Percentiles rank a stretch among this genome's conserved stretches.
Conservation (phyloP, 1,139 yeast genomes). For the Protomyces gravidus region DNA sequence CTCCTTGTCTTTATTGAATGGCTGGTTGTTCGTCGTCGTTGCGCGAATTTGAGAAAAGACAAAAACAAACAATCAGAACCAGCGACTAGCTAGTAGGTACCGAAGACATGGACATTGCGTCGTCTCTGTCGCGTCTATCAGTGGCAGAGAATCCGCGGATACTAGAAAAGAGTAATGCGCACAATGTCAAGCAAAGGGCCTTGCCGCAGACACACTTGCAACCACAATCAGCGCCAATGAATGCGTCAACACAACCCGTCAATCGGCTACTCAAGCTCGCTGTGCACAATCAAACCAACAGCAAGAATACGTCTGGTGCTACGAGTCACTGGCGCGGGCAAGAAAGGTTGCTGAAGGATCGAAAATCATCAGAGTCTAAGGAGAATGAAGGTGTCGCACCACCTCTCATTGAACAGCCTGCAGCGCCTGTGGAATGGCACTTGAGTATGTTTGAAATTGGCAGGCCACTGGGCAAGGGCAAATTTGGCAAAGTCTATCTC, state of each 20-base stretch:
- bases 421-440: slow-evolving; percentile 36
- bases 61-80: background rate
- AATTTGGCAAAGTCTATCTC: slow-evolving; percentile 87
- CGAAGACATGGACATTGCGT: slow-evolving; percentile 19
- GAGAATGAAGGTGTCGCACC: slow-evolving; percentile 3
- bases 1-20: too few species aligned
- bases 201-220: slow-evolving; percentile 3
- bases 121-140: slow-evolving; percentile 20
- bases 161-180: slow-evolving; percentile 5
- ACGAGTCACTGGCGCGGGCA: slow-evolving; percentile 8
- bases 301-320: background rate
- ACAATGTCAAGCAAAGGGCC: too few species aligned
- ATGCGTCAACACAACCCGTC: slow-evolving; percentile 35
- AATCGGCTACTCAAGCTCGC: slow-evolving; percentile 37
- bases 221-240: background rate
- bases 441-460: slow-evolving; percentile 81
- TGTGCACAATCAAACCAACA: slow-evolving; percentile 36
- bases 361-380: slow-evolving; percentile 10
- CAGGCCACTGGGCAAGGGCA: slow-evolving; percentile 83
- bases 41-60: background rate
- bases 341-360: slow-evolving; percentile 11
- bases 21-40: background rate
- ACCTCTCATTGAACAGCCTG: slow-evolving; percentile 25
- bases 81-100: background rate
- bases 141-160: slow-evolving; percentile 13